Conservation (phyloP, 345 rosid species). For the Acer yangbiense region DNA sequence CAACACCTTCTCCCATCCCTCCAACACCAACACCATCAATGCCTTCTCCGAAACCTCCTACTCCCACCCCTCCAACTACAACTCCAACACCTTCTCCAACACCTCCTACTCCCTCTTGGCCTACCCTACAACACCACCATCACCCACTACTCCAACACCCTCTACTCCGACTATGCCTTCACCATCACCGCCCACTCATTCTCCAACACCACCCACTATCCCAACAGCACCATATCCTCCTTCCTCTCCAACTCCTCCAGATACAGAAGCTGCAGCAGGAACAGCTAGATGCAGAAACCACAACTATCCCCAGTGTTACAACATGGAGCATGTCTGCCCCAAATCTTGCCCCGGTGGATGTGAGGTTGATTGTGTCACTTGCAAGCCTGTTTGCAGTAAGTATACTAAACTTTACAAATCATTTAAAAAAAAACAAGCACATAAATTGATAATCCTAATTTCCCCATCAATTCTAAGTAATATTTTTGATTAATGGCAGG, state of each 20-base stretch:
- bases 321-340: constrained; percentile 46
- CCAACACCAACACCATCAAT: constrained; percentile 19
- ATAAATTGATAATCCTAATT: no score
- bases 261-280: constrained; percentile 28
- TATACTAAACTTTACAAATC: neutral
- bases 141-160: constrained; percentile 14
- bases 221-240: constrained; percentile 24
- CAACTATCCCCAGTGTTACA: constrained; percentile 44
- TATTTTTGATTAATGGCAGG: constrained; percentile 26
- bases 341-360: constrained; percentile 50
- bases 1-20: constrained; percentile 5
- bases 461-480: no score
- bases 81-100: constrained; percentile 11
- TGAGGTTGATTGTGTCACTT: constrained; percentile 58
- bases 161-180: constrained; percentile 17
- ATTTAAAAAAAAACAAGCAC: neutral
- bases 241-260: constrained; percentile 23
- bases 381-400: constrained; percentile 67
- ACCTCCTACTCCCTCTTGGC: constrained; percentile 1
- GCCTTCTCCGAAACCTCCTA: constrained; percentile 16
- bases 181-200: neutral
- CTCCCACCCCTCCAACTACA: constrained; percentile 12
- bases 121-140: constrained; percentile 23
- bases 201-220: constrained; percentile 13
- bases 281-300: constrained; percentile 43